Evolutionary conservation across 2,329 filamentous ascomycete species (phyloP), one percentile per base, ranked within the genome.

Genomic region (Ophiocordyceps sinensis): DNA sequence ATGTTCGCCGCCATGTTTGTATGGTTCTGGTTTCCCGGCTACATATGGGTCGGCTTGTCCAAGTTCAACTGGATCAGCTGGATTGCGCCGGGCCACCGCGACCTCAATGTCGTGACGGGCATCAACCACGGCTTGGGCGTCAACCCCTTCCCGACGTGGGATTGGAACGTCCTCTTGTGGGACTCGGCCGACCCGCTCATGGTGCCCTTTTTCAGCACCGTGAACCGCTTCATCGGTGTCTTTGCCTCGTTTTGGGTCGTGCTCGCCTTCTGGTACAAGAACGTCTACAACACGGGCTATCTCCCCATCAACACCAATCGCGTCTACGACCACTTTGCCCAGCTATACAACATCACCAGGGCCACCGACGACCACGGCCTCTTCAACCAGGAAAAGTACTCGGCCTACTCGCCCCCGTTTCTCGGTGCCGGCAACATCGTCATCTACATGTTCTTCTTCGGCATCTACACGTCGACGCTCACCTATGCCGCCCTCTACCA

Each of bases 191-290:
- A 67, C 43, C 65, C 65, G 1, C 57, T 68, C 41, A 67, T 68
- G 61, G 61, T 68, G 8, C 70, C 70, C 4, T 71, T 70, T 51
- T 71, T 76, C 57, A 73, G 71, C 26, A 79, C 77, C 36, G 63
- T 75, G 41, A 82, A 82, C 55, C 73, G 71, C 19, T 63, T 79
- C 45, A 58, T 77, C 36, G 77, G 77, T 28, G 66, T 72, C 39
- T 63, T 77, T 12, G 46, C 73, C 29, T 71, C 67, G 36, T 67
- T 69, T 49, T 69, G 73, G 59, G 60, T 80, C 13, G 62, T 75
- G 13, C 55, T 72, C 3, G 71, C 60, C 23, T 52, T 82, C 9
- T 79, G 76, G 60, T 82, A 73, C 53, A 68, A 62, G 36, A 75
- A 75, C 41, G 57, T 70, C 2, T 80, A 70, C 60, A 71, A 73